Evolutionary conservation across 805 yeast genomes (phyloP).

Genomic region (Suhomyces pyralidae): DNA sequence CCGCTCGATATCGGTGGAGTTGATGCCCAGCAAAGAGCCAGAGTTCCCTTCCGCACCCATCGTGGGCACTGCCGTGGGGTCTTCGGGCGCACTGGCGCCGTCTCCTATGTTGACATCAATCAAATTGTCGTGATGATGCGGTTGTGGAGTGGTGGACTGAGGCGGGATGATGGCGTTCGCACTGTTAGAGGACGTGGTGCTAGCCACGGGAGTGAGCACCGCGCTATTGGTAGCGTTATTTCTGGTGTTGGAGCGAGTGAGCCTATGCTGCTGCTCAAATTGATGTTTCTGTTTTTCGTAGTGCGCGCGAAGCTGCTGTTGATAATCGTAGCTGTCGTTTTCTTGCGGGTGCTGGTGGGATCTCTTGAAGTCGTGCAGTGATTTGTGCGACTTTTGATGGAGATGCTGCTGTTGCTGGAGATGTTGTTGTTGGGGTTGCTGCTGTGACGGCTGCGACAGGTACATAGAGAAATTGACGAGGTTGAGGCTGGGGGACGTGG

Average conservation of each 20-base stretch:
- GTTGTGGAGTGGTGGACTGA: slow-evolving; percentile 3
- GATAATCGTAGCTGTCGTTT: slow-evolving; percentile 13
- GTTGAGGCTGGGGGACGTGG: slow-evolving; percentile 13
- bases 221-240: neutral
- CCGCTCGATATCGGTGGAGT: slow-evolving; percentile 33
- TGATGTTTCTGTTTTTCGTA: slow-evolving; percentile 24
- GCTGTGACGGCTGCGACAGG: slow-evolving; percentile 9
- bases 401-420: slow-evolving; percentile 3
- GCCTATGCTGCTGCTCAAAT: slow-evolving; percentile 6
- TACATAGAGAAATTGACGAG: slow-evolving; percentile 11
- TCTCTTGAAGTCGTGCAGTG: slow-evolving; percentile 1
- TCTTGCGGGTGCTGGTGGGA: slow-evolving; percentile 5
- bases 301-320: slow-evolving; percentile 22
- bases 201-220: neutral
- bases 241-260: slow-evolving; percentile 6
- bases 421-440: slow-evolving; percentile 3
- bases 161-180: neutral
- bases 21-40: slow-evolving; percentile 7
- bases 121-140: slow-evolving; percentile 2
- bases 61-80: neutral
- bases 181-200: neutral
- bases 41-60: slow-evolving; percentile 1
- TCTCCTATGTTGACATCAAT: neutral
- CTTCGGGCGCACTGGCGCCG: neutral
- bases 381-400: neutral